phyloP scores from a whole-genome alignment of 345 rosid genomes.

The Hypericum perforatum region DNA sequence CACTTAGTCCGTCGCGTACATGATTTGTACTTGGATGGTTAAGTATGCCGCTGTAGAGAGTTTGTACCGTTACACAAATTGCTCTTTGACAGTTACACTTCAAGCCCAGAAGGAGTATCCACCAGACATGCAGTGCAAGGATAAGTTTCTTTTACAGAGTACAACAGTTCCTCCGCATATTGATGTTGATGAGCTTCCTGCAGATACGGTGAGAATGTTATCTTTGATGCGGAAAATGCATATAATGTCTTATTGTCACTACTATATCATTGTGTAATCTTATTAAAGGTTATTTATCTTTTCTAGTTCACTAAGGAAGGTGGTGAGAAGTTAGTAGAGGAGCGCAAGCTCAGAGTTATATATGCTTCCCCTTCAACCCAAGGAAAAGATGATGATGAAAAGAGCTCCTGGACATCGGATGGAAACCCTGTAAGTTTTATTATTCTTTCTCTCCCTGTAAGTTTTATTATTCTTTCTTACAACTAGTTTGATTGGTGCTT shows the following conservation, averaged over 20 bases:
- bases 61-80: constrained; percentile 6
- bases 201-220: constrained; percentile 56
- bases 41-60: neutral
- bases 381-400: constrained; percentile 44
- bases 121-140: constrained; percentile 89
- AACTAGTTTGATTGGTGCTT: too few species aligned
- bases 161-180: constrained; percentile 62
- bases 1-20: too few species aligned
- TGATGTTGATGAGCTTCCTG: constrained; percentile 78
- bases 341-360: constrained; percentile 75
- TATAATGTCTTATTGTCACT: neutral
- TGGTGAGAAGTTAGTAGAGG: constrained; percentile 51
- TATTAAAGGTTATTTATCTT: constrained; percentile 9
- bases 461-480: constrained; percentile 13
- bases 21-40: neutral
- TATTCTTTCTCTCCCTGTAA: constrained; percentile 30
- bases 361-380: constrained; percentile 45
- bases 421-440: constrained; percentile 47
- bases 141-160: constrained; percentile 91
- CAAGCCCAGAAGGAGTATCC: constrained; percentile 82
- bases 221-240: constrained; percentile 3
- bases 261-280: constrained; percentile 1
- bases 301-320: constrained; percentile 67
- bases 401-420: constrained; percentile 41
- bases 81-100: constrained; percentile 58